Conservation (phyloP, 768 basidiomycete genomes). For the Mycena latifolia region DNA sequence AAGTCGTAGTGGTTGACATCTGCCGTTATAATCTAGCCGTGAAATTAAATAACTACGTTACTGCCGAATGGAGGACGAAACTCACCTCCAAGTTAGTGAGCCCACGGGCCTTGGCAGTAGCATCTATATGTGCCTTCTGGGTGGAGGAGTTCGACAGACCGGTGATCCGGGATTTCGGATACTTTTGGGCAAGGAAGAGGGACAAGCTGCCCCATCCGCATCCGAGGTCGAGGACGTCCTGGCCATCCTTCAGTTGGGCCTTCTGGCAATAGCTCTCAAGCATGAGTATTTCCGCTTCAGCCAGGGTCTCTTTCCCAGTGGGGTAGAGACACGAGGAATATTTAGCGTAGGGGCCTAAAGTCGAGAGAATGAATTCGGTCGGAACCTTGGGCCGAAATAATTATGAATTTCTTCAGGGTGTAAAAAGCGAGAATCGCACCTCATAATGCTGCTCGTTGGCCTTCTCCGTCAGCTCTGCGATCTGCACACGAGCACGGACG, state of each 20-base stretch:
- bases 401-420: not conserved
- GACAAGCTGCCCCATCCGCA: conserved; percentile 85
- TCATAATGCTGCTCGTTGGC: conserved; percentile 86
- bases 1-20: conserved; percentile 78
- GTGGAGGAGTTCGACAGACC: conserved; percentile 78
- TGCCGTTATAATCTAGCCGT: conserved; percentile 69
- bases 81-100: conserved; percentile 66
- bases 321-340: conserved; percentile 78
- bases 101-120: conserved; percentile 59
- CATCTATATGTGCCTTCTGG: conserved; percentile 75
- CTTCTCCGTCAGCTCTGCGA: conserved; percentile 73
- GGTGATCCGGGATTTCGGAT: conserved; percentile 71
- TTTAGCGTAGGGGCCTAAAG: conserved; percentile 74
- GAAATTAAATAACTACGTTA: not conserved
- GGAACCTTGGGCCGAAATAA: conserved; percentile 55
- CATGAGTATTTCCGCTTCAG: conserved; percentile 75
- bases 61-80: not conserved
- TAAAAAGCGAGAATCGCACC: conserved; percentile 48
- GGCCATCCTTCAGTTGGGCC: conserved; percentile 70
- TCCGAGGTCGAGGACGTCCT: conserved; percentile 75
- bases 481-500: conserved; percentile 61
- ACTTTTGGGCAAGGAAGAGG: conserved; percentile 77
- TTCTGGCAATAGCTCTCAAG: conserved; percentile 76
- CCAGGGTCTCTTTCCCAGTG: conserved; percentile 68
- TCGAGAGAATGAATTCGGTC: conserved; percentile 73